These are phyloP conservation scores for Hapsidospora chrysogenum DNA, from an alignment of 495 filamentous ascomycete genomes.

Conservation along the genomic window DNA sequence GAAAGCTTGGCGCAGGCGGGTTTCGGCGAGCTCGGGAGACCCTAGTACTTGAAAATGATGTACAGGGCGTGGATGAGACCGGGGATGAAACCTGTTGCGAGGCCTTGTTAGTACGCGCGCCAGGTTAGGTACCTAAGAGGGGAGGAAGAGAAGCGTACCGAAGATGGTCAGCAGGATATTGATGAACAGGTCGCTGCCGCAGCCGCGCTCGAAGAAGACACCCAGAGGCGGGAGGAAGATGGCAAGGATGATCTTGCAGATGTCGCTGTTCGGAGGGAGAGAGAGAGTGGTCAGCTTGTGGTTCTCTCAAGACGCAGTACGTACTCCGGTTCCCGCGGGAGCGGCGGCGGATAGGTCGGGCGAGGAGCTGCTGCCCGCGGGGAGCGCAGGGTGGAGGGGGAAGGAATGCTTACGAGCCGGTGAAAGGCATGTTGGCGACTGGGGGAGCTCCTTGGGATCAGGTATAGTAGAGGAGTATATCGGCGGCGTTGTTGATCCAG, in stretches of 20 bases:
- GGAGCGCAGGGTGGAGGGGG: conserved; percentile 2
- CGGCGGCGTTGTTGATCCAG: too few species aligned
- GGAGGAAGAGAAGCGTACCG: conserved; percentile 30
- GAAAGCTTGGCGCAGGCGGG: too few species aligned
- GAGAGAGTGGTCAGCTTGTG: too few species aligned
- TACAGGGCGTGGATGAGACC: conserved; percentile 51
- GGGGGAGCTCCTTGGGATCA: too few species aligned
- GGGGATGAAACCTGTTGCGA: conserved; percentile 34
- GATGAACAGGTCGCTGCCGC: conserved; percentile 74
- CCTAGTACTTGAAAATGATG: conserved; percentile 33
- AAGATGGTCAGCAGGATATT: conserved; percentile 83
- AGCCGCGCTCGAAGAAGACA: conserved; percentile 80
- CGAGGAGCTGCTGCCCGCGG: neutral
- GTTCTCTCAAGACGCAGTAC: too few species aligned
- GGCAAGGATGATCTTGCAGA: conserved; percentile 85
- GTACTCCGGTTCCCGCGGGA: too few species aligned
- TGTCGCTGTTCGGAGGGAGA: conserved; percentile 65
- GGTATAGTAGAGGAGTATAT: too few species aligned
- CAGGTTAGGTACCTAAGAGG: neutral
- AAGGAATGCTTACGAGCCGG: conserved; percentile 36
- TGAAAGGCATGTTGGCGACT: conserved; percentile 45
- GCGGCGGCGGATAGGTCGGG: neutral
- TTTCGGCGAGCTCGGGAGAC: neutral
- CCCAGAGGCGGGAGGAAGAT: conserved; percentile 77
- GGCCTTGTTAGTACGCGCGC: neutral